Percentiles rank a stretch among this genome's conserved stretches.
Conservation (phyloP, 495 filamentous ascomycete species). For the Penicillium diatomitis region DNA sequence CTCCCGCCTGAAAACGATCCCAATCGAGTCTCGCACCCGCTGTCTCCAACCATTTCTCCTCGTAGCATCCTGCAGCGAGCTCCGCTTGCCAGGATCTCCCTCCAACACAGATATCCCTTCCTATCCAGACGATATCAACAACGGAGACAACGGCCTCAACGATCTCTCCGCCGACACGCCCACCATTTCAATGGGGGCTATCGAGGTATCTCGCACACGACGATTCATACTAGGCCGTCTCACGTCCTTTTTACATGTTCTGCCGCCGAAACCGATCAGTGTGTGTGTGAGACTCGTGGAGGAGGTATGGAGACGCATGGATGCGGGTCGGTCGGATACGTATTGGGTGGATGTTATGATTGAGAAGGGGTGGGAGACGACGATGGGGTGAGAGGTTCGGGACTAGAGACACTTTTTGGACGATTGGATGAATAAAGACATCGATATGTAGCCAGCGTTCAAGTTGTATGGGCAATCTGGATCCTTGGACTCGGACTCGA, state of each 20-base stretch:
- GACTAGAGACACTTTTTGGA: not conserved
- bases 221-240: conserved; percentile 40
- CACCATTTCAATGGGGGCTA: conserved; percentile 35
- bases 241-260: conserved; percentile 35
- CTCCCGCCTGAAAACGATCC: conserved; percentile 40
- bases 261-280: conserved; percentile 45
- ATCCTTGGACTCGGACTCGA: not conserved
- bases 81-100: conserved; percentile 28
- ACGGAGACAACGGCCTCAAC: conserved; percentile 1
- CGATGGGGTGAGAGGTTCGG: conserved; percentile 35
- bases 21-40: conserved; percentile 44
- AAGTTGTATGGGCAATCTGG: not conserved
- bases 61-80: conserved; percentile 41
- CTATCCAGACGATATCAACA: not conserved
- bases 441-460: too few relatives aligned
- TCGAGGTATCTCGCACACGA: conserved; percentile 38
- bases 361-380: conserved; percentile 48
- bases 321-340: conserved; percentile 27
- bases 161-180: conserved; percentile 12
- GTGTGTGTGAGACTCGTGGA: conserved; percentile 38
- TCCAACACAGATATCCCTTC: not conserved
- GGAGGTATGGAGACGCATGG: conserved; percentile 45
- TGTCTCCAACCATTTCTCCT: conserved; percentile 48
- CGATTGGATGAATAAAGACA: too few relatives aligned
- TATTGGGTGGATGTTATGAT: conserved; percentile 53